Conservation (phyloP, 352 stramenopile genomes). For the Phytophthora aleatoria region DNA sequence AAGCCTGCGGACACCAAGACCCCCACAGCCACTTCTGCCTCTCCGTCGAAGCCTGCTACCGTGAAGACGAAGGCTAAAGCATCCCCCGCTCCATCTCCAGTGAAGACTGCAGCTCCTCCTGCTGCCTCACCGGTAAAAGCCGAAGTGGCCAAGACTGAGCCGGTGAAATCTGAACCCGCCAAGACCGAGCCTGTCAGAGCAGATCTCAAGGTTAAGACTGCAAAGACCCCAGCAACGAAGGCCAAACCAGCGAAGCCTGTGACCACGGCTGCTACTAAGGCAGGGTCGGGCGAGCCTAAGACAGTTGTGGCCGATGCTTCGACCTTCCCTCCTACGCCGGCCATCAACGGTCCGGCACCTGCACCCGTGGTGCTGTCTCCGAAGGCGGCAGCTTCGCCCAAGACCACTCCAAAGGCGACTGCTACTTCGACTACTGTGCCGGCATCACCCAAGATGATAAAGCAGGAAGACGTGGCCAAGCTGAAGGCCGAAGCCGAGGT, state of each 20-base stretch:
- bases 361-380: slow-evolving; percentile 17
- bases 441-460: slow-evolving; percentile 24
- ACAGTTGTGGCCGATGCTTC: slow-evolving; percentile 30
- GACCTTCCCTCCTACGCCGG: slow-evolving; percentile 28
- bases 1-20: slow-evolving; percentile 10
- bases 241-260: slow-evolving; percentile 4
- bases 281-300: slow-evolving; percentile 13
- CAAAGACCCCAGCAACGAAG: not conserved
- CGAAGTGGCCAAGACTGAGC: slow-evolving; percentile 3
- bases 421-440: slow-evolving; percentile 9
- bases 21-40: not conserved
- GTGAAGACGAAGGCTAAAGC: slow-evolving; percentile 6
- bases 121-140: slow-evolving; percentile 8
- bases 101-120: slow-evolving; percentile 11
- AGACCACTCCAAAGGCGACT: slow-evolving; percentile 8
- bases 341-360: slow-evolving; percentile 26
- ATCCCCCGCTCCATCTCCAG: slow-evolving; percentile 9
- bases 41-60: slow-evolving; percentile 10
- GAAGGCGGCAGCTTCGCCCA: slow-evolving; percentile 14
- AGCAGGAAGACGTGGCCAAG: slow-evolving; percentile 34
- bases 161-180: slow-evolving; percentile 1
- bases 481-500: slow-evolving; percentile 40
- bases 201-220: slow-evolving; percentile 1
- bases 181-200: slow-evolving; percentile 6
- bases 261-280: not conserved